Base-by-base conservation (phyloP, 2,329 filamentous ascomycete species). In the Fusarium sp. region DNA sequence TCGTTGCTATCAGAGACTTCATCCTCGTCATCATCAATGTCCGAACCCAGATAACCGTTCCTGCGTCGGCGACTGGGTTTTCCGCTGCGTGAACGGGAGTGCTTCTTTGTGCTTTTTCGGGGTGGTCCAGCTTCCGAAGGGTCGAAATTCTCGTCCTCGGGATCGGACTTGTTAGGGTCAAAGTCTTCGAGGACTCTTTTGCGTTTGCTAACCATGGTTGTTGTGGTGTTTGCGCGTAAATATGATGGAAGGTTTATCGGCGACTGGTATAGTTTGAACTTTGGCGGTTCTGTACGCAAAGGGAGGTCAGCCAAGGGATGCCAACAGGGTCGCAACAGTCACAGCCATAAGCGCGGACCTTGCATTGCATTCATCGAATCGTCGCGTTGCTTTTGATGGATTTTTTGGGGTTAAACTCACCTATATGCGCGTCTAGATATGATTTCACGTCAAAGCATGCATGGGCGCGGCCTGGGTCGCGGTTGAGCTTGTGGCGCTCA, bases 141-240 rank as follows among this genome's bases (percentile, higher is more conserved):
- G 66, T 90, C 87, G 77, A 92, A 92, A 79, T 91, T 91, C 73
- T 90, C 89, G 78, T 92, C 90, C 56, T 90, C 87, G 5, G 90
- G 85, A 75, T 92, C 90, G 57, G 90, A 92, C 78, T 90, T 88
- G 79, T 91, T 92, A 7, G 89, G 89, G 80, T 92, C 90, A 75
- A 92, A 92, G 62, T 86, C 85, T 72, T 89, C 87, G 62, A 90
- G 82, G 66, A 85, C 85, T 72, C 87, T 84, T 85, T 91, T 92
- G 61, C 90, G 84, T 80, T 91, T 91, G 64, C 80, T 79, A 50
- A 76, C 78, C 82, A 83, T 83, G 48, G 26, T 47, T 64, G 13
- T 26, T 17, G 28, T 22, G 30, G 62, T 26, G 57, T 36, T 56
- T 39, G 26, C 24, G 61, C 41, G 64, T 38, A 26, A 26, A 32